Evolutionary conservation across 2,329 filamentous ascomycete genomes (phyloP).

Genomic region (Purpureocillium lavendulum): DNA sequence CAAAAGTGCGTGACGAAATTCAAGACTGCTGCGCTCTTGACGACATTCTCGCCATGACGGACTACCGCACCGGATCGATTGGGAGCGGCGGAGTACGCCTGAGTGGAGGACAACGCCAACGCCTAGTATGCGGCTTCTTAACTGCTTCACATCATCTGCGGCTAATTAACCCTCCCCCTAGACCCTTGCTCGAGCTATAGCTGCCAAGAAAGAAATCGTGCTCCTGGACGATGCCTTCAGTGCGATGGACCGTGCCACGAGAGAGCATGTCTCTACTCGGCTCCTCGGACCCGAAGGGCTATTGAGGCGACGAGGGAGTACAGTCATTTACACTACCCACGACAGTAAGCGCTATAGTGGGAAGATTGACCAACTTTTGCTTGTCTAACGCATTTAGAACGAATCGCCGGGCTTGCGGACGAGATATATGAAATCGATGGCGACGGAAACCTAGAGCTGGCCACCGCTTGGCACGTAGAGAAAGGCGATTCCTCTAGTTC

Average conservation of each 20-base stretch:
- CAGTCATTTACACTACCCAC: neutral
- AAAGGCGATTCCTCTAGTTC: neutral
- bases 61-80: neutral
- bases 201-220: neutral
- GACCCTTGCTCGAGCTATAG: neutral
- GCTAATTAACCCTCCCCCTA: neutral
- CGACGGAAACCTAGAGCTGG: neutral
- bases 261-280: neutral
- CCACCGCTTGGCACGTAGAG: neutral
- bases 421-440: neutral
- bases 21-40: neutral
- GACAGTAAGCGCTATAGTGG: neutral
- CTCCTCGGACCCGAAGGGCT: slow-evolving; percentile 1
- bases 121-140: neutral
- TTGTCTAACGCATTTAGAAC: neutral
- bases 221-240: slow-evolving; percentile 1
- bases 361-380: neutral
- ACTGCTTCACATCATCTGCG: neutral
- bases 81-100: neutral
- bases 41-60: neutral
- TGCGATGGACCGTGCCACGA: slow-evolving; percentile 1
- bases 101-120: neutral
- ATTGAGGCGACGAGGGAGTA: neutral
- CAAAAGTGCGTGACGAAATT: neutral
- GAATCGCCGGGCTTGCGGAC: neutral